Evolutionary conservation across 192 early-diverging fungal species (phyloP).

Genomic region (Coemansia sp.): DNA sequence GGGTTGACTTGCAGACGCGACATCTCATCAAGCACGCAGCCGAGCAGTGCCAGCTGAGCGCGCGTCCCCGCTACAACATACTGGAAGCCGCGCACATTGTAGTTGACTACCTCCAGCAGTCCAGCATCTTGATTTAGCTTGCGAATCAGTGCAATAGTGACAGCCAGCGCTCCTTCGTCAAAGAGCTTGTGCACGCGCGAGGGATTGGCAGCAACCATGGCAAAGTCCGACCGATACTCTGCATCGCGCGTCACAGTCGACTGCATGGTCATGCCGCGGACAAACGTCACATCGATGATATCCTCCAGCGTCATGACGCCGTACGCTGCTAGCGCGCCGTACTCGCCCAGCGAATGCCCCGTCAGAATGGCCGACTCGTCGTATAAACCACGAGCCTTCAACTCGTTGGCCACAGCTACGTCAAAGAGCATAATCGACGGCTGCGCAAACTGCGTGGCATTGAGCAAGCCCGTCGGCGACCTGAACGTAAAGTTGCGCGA

Average conservation of each 20-base stretch:
- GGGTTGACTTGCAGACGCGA: constrained; percentile 58
- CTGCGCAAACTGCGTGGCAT: constrained; percentile 96
- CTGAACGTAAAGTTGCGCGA: constrained; percentile 82
- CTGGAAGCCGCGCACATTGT: constrained; percentile 96
- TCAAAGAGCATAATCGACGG: constrained; percentile 89
- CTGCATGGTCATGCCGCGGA: constrained; percentile 99
- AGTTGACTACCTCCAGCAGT: constrained; percentile 96
- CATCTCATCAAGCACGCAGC: constrained; percentile 81
- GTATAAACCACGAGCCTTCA: constrained; percentile 84
- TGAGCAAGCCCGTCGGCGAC: constrained; percentile 83
- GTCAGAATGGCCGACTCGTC: constrained; percentile 78
- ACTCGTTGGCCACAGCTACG: constrained; percentile 78
- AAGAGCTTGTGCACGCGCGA: constrained; percentile 79
- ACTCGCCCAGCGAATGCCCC: constrained; percentile 96
- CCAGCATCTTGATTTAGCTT: constrained; percentile 40
- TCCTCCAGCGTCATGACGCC: constrained; percentile 82
- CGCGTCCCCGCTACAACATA: constrained; percentile 93
- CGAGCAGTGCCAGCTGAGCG: constrained; percentile 73
- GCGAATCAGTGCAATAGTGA: constrained; percentile 65
- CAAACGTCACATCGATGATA: constrained; percentile 90
- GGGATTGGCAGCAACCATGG: constrained; percentile 95
- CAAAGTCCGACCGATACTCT: constrained; percentile 83
- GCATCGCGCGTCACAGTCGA: constrained; percentile 83
- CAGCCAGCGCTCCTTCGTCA: constrained; percentile 69
- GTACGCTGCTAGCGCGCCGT: constrained; percentile 86